Percentiles rank a stretch among this genome's conserved stretches.
Conservation (phyloP, 2,329 filamentous ascomycete species). For the Colletotrichum sp. region DNA sequence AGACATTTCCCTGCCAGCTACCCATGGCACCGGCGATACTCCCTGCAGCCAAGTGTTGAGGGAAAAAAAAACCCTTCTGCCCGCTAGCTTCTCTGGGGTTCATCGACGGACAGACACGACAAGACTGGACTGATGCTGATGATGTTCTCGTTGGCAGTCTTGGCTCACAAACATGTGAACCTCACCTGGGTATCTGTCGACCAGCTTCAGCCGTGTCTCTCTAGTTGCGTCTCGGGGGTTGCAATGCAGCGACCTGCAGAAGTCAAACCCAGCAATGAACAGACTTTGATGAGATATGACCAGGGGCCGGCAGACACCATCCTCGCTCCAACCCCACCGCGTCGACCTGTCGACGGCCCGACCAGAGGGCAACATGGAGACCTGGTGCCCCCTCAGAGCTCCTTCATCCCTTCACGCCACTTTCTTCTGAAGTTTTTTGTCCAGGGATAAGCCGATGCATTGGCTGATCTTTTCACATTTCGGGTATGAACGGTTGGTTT, state of each 20-base stretch:
- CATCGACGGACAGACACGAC: neutral
- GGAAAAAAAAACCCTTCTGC: constrained; percentile 1
- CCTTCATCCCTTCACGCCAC: constrained; percentile 9
- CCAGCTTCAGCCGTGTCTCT: neutral
- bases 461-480: constrained; percentile 1
- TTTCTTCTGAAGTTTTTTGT: neutral
- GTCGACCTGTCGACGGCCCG: constrained; percentile 3
- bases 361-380: neutral
- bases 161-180: neutral
- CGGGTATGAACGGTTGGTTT: neutral
- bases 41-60: constrained; percentile 17
- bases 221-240: neutral
- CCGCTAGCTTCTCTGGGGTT: neutral
- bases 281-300: constrained; percentile 1
- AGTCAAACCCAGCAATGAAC: neutral
- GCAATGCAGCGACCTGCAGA: neutral
- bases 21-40: neutral
- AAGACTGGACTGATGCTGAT: neutral
- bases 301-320: neutral
- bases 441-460: neutral
- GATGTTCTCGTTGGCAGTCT: neutral
- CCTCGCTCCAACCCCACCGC: constrained; percentile 1
- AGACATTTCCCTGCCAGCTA: neutral
- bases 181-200: neutral
- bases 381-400: neutral